Percentiles rank a stretch among this genome's conserved stretches.
Evolutionary conservation across 257 asterid genomes (phyloP).

Genomic region (Nicotiana knightiana): DNA sequence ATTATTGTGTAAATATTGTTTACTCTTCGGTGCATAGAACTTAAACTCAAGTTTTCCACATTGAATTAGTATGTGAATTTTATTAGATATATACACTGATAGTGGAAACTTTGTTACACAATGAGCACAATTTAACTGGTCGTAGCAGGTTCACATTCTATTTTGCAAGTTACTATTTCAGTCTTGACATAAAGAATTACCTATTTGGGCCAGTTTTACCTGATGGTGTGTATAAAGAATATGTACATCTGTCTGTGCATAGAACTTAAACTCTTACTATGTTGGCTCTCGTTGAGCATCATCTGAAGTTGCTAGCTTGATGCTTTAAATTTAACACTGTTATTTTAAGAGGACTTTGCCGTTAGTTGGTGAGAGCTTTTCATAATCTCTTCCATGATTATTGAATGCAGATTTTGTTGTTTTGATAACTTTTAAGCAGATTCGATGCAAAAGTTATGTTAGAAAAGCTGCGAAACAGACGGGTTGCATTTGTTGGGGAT

Average conservation of each 20-base stretch:
- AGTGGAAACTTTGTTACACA: neutral
- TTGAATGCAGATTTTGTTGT: conserved; percentile 1
- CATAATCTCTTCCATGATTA: neutral
- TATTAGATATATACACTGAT: neutral
- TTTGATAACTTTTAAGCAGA: conserved; percentile 27
- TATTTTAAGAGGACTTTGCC: neutral
- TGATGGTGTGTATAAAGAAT: neutral
- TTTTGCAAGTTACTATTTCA: neutral
- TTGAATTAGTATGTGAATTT: neutral
- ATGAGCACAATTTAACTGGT: neutral
- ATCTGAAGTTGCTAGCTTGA: neutral
- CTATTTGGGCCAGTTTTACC: neutral
- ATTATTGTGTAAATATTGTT: too few species aligned
- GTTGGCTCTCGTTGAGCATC: neutral
- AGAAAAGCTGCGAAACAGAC: conserved; percentile 50
- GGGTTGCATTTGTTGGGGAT: conserved; percentile 76
- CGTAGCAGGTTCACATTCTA: neutral
- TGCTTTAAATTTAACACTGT: neutral
- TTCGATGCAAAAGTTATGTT: conserved; percentile 63
- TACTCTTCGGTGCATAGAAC: too few species aligned
- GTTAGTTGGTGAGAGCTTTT: neutral
- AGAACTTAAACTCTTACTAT: neutral
- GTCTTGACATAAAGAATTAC: neutral
- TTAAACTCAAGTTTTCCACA: neutral
- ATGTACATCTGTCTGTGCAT: neutral